These are phyloP conservation scores for Neospermospora avenae DNA, from an alignment of 2,329 filamentous ascomycete species.

Conservation along the genomic window DNA sequence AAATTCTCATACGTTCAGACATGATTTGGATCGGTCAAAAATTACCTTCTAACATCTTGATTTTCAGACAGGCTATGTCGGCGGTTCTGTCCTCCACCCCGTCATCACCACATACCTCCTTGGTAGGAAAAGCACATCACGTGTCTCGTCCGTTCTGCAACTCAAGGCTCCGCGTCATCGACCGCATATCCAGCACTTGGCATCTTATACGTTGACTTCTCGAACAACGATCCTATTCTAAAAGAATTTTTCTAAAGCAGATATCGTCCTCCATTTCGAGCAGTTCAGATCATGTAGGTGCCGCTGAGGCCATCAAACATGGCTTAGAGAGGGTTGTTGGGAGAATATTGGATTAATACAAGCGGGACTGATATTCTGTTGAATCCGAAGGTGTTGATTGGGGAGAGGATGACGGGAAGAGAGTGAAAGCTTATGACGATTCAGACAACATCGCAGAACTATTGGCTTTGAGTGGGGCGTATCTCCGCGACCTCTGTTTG, in stretches of 20 bases:
- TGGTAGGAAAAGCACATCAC: conserved; percentile 10
- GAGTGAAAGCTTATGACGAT: conserved; percentile 55
- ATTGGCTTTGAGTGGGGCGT: conserved; percentile 32
- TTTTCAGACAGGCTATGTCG: conserved; percentile 18
- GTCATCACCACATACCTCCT: conserved; percentile 10
- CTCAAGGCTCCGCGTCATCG: neutral
- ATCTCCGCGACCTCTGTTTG: neutral
- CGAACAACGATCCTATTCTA: conserved; percentile 15
- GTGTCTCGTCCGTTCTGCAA: conserved; percentile 5
- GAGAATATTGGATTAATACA: conserved; percentile 48
- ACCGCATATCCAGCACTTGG: conserved; percentile 28
- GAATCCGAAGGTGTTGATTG: neutral
- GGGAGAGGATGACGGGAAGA: conserved; percentile 38
- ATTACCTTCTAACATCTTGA: neutral
- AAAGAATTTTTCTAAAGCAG: conserved; percentile 34
- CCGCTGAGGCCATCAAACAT: conserved; percentile 44
- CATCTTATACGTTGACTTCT: conserved; percentile 27
- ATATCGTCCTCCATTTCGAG: conserved; percentile 35
- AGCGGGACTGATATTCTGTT: conserved; percentile 46
- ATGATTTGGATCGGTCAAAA: neutral
- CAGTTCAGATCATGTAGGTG: conserved; percentile 42
- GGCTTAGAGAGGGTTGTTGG: conserved; percentile 46
- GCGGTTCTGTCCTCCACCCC: conserved; percentile 13
- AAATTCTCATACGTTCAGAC: neutral
- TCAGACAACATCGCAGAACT: conserved; percentile 54